Conservation (phyloP, 352 stramenopile species). For the Poterioochromonas sp. region DNA sequence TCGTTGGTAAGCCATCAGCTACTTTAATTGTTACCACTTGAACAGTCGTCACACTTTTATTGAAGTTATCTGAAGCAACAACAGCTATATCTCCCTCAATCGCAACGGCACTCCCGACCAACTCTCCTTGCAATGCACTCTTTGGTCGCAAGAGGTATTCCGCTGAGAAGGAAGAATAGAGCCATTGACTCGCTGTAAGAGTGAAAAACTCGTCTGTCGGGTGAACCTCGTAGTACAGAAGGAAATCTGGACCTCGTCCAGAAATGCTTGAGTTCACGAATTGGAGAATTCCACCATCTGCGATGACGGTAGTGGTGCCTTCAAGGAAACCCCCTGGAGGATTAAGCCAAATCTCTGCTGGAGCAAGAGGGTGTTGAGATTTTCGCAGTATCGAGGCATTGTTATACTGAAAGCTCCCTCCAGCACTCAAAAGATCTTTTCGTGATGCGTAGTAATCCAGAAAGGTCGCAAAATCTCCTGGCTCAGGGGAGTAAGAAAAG, state of each 20-base stretch:
- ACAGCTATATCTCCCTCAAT: conserved; percentile 24
- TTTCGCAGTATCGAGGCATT: not conserved
- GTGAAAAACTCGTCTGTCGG: not conserved
- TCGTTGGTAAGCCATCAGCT: not conserved
- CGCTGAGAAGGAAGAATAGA: not conserved
- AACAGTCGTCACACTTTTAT: not conserved
- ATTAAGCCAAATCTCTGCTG: conserved; percentile 5
- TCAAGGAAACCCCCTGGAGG: not conserved
- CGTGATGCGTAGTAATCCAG: conserved; percentile 9
- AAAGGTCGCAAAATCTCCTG: not conserved
- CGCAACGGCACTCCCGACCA: not conserved
- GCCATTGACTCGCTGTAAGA: not conserved
- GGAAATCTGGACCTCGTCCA: not conserved
- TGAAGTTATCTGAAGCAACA: not conserved
- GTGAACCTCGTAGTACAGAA: not conserved
- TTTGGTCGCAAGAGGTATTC: conserved; percentile 12
- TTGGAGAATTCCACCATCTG: not conserved
- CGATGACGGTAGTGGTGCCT: not conserved
- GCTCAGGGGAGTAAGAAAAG: conserved; percentile 16
- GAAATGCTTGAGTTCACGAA: not conserved
- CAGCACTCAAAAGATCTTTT: not conserved
- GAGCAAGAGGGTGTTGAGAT: not conserved
- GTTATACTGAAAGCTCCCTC: conserved; percentile 11
- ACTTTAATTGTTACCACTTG: conserved; percentile 4
- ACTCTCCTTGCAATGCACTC: not conserved